Evolutionary conservation across 2,329 filamentous ascomycete genomes (phyloP), one percentile per base, ranked within the genome.

Genomic region (Ophiocordyceps camponoti-saundersi): DNA sequence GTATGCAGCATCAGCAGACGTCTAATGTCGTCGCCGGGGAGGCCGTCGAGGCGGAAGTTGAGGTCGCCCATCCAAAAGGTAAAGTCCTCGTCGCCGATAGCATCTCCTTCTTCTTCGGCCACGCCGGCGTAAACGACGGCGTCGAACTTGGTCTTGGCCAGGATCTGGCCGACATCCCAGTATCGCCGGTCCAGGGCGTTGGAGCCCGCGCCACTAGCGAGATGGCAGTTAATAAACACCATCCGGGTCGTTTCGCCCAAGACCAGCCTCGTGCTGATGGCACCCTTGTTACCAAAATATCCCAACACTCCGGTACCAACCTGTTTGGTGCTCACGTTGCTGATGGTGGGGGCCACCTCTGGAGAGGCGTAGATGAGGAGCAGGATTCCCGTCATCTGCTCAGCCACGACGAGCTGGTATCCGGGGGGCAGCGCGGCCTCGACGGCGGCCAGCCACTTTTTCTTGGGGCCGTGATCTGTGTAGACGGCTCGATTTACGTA

Each of bases 261-360:
- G 1, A 98, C 71, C 4, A 98, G 68, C 20, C 90, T 77, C 4
- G 84, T 83, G 3, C 82, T 77, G 1, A 95, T 82, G 4, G 85
- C 90, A 1, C 92, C 92, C 61, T 98, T 98, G 62, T 98, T 98
- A 11, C 92, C 92, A 68, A 95, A 82, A 58, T 95, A 95, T 0
- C 90, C 90, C 63, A 93, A 77, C 42, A 96, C 63, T 0, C 92
- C 92, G 0, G 92, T 98, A 0, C 89, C 90, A 8, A 96, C 82
- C 48, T 78, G 82, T 5, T 80, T 80, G 2, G 82, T 88, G 62
- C 85, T 93, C 53, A 95, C 78, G 44, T 85, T 85, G 51, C 79
- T 85, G 55, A 96, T 76, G 2, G 81, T 83, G 0, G 80, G 72
- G 1, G 77, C 77, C 40, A 96, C 70, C 10, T 79, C 74, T 0